Evolutionary conservation across 208 protist genomes (phyloP).

Genomic region (Crithidia fasciculata): DNA sequence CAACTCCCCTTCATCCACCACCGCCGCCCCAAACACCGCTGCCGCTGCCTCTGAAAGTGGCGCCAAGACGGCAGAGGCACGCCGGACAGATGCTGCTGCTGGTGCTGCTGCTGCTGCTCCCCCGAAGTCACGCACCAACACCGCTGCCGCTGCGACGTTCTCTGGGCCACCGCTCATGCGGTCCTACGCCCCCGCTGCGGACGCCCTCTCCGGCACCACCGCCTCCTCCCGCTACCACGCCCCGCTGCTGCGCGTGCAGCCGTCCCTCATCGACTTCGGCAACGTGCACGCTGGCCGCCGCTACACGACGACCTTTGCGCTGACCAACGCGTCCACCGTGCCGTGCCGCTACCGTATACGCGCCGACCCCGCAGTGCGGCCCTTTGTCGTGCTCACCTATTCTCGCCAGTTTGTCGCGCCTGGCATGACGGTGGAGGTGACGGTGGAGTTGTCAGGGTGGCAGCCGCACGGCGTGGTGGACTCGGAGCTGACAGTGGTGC

Average conservation of each 20-base stretch:
- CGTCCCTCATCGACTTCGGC: conserved; percentile 54
- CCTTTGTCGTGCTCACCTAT: conserved; percentile 53
- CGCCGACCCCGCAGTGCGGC: conserved; percentile 28
- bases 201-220: conserved; percentile 20
- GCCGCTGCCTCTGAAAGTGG: neutral
- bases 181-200: conserved; percentile 15
- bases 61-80: neutral
- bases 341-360: conserved; percentile 82
- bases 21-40: neutral
- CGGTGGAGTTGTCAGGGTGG: conserved; percentile 55
- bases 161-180: conserved; percentile 31
- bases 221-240: conserved; percentile 28
- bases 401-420: conserved; percentile 76
- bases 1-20: neutral
- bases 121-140: neutral
- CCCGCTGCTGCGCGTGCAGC: conserved; percentile 32
- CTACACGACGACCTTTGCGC: conserved; percentile 47
- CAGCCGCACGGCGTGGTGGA: conserved; percentile 50
- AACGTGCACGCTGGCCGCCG: conserved; percentile 43
- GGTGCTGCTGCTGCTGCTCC: too few relatives aligned
- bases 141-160: neutral
- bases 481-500: conserved; percentile 36
- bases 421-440: conserved; percentile 63
- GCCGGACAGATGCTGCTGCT: neutral
- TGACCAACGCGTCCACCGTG: conserved; percentile 82